These are phyloP conservation scores for Hypholoma fasciculare DNA, from an alignment of 768 basidiomycete genomes.

Conservation along the genomic window DNA sequence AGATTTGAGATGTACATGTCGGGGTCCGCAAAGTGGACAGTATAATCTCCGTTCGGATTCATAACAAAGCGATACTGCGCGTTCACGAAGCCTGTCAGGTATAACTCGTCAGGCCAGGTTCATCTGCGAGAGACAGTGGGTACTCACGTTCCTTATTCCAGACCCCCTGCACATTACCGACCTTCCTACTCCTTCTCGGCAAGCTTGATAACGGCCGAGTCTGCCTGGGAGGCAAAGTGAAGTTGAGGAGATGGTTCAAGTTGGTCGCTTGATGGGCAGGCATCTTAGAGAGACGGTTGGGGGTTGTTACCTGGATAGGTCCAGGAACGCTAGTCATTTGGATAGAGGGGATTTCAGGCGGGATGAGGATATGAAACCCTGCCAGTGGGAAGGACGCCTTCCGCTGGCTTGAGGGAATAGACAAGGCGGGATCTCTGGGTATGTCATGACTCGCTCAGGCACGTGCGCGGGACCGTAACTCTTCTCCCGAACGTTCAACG, in stretches of 20 bases:
- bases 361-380: conserved; percentile 37
- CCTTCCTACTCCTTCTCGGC: conserved; percentile 77
- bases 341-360: conserved; percentile 2
- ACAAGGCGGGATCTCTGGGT: conserved; percentile 11
- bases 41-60: conserved; percentile 89
- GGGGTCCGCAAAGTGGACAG: conserved; percentile 95
- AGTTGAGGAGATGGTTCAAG: conserved; percentile 89
- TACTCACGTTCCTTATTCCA: conserved; percentile 93
- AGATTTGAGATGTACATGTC: conserved; percentile 71
- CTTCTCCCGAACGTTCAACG: background rate
- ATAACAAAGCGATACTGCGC: conserved; percentile 96
- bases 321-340: conserved; percentile 38
- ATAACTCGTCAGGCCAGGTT: background rate
- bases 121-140: background rate
- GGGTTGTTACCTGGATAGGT: conserved; percentile 35
- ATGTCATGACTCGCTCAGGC: conserved; percentile 41
- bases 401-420: conserved; percentile 27
- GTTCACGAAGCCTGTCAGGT: conserved; percentile 79
- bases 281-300: conserved; percentile 70
- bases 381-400: conserved; percentile 44
- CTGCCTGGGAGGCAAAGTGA: conserved; percentile 88
- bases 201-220: conserved; percentile 52
- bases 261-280: conserved; percentile 58
- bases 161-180: conserved; percentile 59
- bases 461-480: conserved; percentile 30